These are phyloP conservation scores for Aegilops longissima DNA, from an alignment of 176 grass and related monocot genomes.

Conservation along the genomic window DNA sequence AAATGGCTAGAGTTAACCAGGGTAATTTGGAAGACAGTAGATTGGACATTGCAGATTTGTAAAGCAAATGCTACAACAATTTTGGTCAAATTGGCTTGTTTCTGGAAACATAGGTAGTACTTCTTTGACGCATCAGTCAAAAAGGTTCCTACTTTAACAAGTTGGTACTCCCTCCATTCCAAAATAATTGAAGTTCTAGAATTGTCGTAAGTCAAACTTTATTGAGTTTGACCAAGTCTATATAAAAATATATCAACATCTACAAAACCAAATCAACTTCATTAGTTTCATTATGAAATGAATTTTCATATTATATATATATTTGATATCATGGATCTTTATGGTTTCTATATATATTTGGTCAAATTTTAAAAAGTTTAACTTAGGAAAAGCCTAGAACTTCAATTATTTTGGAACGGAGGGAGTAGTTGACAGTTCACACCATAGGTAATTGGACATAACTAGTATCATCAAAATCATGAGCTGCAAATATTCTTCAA, in stretches of 20 bases:
- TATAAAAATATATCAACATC: no score
- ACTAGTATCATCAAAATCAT: conserved; percentile 21
- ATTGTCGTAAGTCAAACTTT: no score
- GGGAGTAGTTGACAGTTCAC: background rate
- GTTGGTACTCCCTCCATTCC: background rate
- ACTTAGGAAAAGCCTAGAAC: no score
- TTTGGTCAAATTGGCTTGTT: background rate
- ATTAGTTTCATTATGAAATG: no score
- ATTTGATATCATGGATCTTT: no score
- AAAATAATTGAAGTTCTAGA: no score
- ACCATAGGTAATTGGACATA: background rate
- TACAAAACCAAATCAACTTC: no score
- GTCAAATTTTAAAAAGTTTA: no score
- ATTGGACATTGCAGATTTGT: background rate
- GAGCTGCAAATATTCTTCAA: background rate
- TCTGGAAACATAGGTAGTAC: background rate
- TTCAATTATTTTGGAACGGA: no score
- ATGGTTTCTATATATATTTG: no score
- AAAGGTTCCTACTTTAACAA: conserved; percentile 13
- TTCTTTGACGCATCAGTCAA: background rate
- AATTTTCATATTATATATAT: no score
- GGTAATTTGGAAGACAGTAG: background rate
- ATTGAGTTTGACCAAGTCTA: no score
- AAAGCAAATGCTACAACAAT: background rate
- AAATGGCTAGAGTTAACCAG: background rate